A percentile compares a stretch with the other conserved stretches of the same genome.
Evolutionary conservation across 148 eudicot species (phyloP).

Genomic region (Nepenthes mirabilis): DNA sequence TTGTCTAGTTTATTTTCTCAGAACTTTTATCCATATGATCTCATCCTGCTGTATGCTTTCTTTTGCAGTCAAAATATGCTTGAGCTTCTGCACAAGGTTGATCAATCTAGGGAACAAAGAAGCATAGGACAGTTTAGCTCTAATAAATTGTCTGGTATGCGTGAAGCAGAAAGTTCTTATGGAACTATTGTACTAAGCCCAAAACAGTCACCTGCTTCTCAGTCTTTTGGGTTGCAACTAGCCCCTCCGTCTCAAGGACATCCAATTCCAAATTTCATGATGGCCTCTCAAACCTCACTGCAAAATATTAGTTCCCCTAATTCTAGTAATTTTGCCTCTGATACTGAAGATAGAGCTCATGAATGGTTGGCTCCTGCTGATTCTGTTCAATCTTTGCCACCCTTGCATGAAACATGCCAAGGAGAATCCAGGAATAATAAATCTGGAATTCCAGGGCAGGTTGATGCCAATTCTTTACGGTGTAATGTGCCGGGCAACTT

Average conservation of each 20-base stretch:
- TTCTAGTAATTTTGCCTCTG: constrained; percentile 19
- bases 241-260: constrained; percentile 67
- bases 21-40: constrained; percentile 6
- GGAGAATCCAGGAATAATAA: constrained; percentile 18
- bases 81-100: constrained; percentile 81
- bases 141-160: constrained; percentile 23
- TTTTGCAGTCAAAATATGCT: constrained; percentile 70
- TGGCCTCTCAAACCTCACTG: constrained; percentile 28
- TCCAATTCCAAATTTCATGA: constrained; percentile 19
- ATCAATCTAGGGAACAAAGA: constrained; percentile 47
- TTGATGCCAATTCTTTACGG: constrained; percentile 14
- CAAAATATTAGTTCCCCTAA: constrained; percentile 21
- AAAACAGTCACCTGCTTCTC: constrained; percentile 44
- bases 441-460: constrained; percentile 20
- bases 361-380: constrained; percentile 17
- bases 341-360: constrained; percentile 28
- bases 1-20: constrained; percentile 9
- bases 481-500: constrained; percentile 21
- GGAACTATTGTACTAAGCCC: constrained; percentile 31
- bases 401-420: constrained; percentile 24
- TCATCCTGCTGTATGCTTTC: constrained; percentile 12
- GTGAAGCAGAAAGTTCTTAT: constrained; percentile 26
- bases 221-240: constrained; percentile 69
- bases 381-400: constrained; percentile 26
- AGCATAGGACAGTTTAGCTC: constrained; percentile 16